Conservation (phyloP, 2,329 filamentous ascomycete species). For the Hypoxylon sp. region DNA sequence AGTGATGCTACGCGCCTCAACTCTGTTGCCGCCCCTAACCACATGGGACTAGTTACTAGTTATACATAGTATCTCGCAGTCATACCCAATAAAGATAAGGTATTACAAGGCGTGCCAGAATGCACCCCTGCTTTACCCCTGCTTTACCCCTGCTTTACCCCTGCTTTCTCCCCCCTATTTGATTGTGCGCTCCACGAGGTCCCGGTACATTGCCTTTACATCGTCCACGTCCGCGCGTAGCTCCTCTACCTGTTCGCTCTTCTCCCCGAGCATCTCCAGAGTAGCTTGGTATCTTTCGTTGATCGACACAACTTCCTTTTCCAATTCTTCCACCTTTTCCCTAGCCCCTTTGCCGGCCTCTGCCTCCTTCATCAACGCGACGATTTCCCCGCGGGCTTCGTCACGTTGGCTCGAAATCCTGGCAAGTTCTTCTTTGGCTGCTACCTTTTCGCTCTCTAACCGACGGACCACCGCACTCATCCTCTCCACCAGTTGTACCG, state of each 20-base stretch:
- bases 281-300: slow-evolving; percentile 87
- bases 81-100: slow-evolving; percentile 23
- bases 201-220: slow-evolving; percentile 95
- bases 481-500: slow-evolving; percentile 92
- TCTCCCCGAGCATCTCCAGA: slow-evolving; percentile 94
- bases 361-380: slow-evolving; percentile 85
- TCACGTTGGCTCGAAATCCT: slow-evolving; percentile 87
- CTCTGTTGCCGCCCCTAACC: too few species aligned
- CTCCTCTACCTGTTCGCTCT: slow-evolving; percentile 94
- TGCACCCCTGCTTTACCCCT: too few species aligned
- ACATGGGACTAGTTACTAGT: too few species aligned
- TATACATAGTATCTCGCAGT: slow-evolving; percentile 23
- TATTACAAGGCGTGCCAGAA: slow-evolving; percentile 18
- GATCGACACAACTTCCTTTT: slow-evolving; percentile 73
- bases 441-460: slow-evolving; percentile 90
- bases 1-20: background rate
- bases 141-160: too few species aligned
- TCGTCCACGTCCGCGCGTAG: slow-evolving; percentile 87
- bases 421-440: slow-evolving; percentile 83
- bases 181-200: slow-evolving; percentile 86
- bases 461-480: slow-evolving; percentile 94
- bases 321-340: slow-evolving; percentile 68
- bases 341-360: slow-evolving; percentile 73
- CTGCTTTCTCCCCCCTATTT: slow-evolving; percentile 57
- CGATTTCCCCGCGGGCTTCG: slow-evolving; percentile 91